These are phyloP conservation scores for Chlorella sorokiniana DNA, from an alignment of 139 green algal genomes.

Conservation along the genomic window DNA sequence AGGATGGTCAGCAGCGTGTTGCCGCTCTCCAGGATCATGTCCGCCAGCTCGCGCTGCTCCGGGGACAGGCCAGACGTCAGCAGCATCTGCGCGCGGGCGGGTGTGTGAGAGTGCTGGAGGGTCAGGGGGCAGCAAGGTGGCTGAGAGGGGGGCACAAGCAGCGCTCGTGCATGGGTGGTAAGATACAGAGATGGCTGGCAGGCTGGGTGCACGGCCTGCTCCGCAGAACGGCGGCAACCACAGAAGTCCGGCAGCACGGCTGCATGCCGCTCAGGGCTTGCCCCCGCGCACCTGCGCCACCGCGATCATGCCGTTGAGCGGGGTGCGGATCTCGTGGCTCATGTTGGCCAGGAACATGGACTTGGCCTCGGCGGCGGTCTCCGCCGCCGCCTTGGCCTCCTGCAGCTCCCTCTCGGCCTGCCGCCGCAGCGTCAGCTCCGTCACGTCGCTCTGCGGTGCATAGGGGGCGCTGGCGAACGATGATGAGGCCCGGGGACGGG, in stretches of 20 bases:
- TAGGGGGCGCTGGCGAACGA: no score
- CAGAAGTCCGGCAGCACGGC: no score
- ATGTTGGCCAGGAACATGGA: conserved; percentile 73
- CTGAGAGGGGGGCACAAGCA: not conserved
- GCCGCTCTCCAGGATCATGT: conserved; percentile 55
- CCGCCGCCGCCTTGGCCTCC: conserved; percentile 45
- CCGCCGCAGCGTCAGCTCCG: conserved; percentile 66
- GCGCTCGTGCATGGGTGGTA: no score
- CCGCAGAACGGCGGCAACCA: no score
- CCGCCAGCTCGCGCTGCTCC: conserved; percentile 61
- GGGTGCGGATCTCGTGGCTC: conserved; percentile 76
- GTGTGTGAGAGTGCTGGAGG: not conserved
- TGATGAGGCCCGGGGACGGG: no score
- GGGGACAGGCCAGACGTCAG: conserved; percentile 52
- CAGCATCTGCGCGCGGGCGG: conserved; percentile 51
- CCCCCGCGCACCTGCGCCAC: conserved; percentile 35
- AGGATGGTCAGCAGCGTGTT: conserved; percentile 63
- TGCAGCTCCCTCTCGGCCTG: conserved; percentile 48
- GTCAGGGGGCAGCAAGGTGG: not conserved
- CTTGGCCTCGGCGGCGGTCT: conserved; percentile 59
- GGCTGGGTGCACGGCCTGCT: no score
- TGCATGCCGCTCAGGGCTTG: no score
- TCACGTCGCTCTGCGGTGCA: conserved; percentile 89
- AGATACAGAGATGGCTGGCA: not conserved
- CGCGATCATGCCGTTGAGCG: conserved; percentile 73